Evolutionary conservation across 306 rosid genomes (phyloP), one percentile per base, ranked within the genome.

Genomic region (Vachellia collinsii): DNA sequence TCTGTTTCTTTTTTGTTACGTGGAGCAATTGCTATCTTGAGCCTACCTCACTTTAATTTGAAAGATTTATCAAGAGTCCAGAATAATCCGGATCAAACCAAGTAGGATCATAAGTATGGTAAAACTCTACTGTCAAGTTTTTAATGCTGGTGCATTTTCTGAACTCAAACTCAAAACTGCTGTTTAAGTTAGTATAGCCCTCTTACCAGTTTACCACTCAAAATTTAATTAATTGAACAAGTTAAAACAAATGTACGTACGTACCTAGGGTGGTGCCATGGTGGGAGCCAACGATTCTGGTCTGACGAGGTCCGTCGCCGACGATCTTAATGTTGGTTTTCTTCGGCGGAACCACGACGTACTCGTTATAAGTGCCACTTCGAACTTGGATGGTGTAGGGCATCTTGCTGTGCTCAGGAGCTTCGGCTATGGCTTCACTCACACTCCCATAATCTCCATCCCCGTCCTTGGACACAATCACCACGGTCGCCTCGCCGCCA

Each of bases 231-330:
- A 29, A 0, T 29, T 29, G 34, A 29, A 2, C 34, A 29, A 29
- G 12, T 43, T 8, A 43, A 47, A 16, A 16, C 17, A 50, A 50
- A 50, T 3, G 19, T 19, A 54, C 19, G n/a, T 17, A 67, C 17
- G n/a, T 83, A 85, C 88, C 88, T 41, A 85, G 54, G 74, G 86
- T 81, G 67, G 73, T 74, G 22, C 86, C 88, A 25, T 65, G 39
- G 25, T 75, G 78, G 53, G 65, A 58, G 58, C 44, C 76, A 19
- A 78, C 64, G 29, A 74, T 59, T 70, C 20, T 58, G 3, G 86
- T 78, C 44, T 23, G 75, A 11, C 20, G 54, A 41, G 86, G 75
- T n/a, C 83, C 86, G 7, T 85, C 46, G 10, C 88, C 88, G 3
- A 62, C 3, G 44, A 85, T 81, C 38, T 70, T 70, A 10, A 85